These are phyloP conservation scores for Beauveria caledonica DNA, from an alignment of 2,329 filamentous ascomycete species.

Conservation along the genomic window DNA sequence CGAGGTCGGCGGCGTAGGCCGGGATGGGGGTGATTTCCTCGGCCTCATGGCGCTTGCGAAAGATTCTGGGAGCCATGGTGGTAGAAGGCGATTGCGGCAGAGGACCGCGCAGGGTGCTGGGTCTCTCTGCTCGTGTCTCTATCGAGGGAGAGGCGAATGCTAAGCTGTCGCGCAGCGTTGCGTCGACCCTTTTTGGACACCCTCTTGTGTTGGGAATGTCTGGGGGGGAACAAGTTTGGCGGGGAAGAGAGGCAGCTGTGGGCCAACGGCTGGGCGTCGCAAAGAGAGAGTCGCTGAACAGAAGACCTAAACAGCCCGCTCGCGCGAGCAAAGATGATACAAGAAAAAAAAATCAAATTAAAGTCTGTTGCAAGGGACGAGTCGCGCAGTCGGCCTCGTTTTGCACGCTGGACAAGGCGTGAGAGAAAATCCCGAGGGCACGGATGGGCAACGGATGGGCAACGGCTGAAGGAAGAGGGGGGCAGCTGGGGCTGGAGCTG, in stretches of 20 bases:
- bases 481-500: neutral
- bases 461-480: neutral
- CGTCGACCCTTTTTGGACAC: too few relatives aligned
- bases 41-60: slow-evolving; percentile 38
- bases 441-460: too few relatives aligned
- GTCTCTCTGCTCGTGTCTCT: neutral
- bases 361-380: too few relatives aligned
- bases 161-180: neutral
- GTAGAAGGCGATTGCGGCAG: neutral
- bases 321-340: neutral
- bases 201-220: neutral
- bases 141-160: neutral
- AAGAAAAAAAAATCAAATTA: neutral
- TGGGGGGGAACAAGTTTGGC: neutral
- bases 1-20: slow-evolving; percentile 30
- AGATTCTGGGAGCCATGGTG: slow-evolving; percentile 25
- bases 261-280: neutral
- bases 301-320: neutral
- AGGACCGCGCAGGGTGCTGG: neutral
- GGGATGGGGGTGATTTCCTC: slow-evolving; percentile 37
- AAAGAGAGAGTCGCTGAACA: neutral
- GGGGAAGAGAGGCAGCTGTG: neutral
- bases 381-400: neutral
- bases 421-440: neutral
- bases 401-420: neutral